Evolutionary conservation across 2,329 filamentous ascomycete genomes (phyloP).

Genomic region (Sporothrix dimorphospora): DNA sequence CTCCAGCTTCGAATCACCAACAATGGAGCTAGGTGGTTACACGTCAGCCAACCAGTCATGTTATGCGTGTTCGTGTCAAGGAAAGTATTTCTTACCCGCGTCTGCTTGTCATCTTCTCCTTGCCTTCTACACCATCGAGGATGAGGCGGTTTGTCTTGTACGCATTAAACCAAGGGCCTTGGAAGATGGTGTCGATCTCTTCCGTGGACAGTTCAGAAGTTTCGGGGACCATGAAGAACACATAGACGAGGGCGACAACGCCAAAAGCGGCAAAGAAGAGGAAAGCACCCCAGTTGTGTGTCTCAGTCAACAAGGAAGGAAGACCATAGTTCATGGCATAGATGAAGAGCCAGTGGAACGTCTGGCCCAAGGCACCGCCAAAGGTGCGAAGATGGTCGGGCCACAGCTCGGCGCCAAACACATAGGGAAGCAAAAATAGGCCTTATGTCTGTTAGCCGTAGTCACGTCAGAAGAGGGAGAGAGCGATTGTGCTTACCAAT

Average conservation of each 20-base stretch:
- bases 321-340: slow-evolving; percentile 41
- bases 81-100: too few relatives aligned
- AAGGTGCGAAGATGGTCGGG: slow-evolving; percentile 51
- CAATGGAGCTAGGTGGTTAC: neutral
- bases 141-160: slow-evolving; percentile 22
- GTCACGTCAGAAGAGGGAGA: too few relatives aligned
- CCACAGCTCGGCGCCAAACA: slow-evolving; percentile 51
- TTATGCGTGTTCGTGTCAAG: too few relatives aligned
- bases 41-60: too few relatives aligned
- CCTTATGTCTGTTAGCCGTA: neutral
- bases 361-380: slow-evolving; percentile 43
- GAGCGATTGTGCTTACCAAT: slow-evolving; percentile 36
- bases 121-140: slow-evolving; percentile 22
- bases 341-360: slow-evolving; percentile 48
- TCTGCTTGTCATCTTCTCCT: slow-evolving; percentile 32
- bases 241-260: slow-evolving; percentile 41
- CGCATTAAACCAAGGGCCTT: slow-evolving; percentile 39
- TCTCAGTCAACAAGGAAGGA: slow-evolving; percentile 40
- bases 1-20: neutral
- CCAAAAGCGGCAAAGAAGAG: slow-evolving; percentile 40
- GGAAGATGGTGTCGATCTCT: slow-evolving; percentile 45
- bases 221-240: slow-evolving; percentile 45
- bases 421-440: slow-evolving; percentile 47
- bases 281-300: slow-evolving; percentile 40
- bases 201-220: slow-evolving; percentile 45